Evolutionary conservation across 345 rosid species (phyloP), one percentile per base, ranked within the genome.

Genomic region (Populus pruinosa): DNA sequence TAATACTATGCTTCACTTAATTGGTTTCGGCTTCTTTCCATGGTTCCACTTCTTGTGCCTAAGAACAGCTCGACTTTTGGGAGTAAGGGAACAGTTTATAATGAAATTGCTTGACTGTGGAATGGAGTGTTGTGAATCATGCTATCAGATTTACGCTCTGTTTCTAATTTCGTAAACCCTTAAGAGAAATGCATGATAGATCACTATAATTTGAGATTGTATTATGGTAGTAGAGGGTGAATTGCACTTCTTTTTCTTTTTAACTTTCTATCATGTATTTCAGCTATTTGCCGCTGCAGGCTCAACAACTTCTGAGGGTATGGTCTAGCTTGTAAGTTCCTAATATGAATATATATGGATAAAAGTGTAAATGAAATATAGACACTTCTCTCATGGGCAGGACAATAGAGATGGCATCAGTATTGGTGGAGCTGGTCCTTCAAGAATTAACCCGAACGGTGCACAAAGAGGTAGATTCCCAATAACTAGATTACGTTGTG

Each of bases 271-370:
- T 67, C 36, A 6, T 76, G 75, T 78, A 59, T 56, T 56, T 69
- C 79, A 85, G 88, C 59, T 79, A 76, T 43, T 53, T 23, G 53
- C 79, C 70, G 76, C 73, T 31, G 67, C 71, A 78, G 39, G 62
- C 39, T 49, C 7, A 73, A 49, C 78, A 55, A 31, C 62, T 56
- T 41, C 31, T 25, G 21, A 71, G 47, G 75, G 80, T 85, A 77
- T 38, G 61, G 36, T 31, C 68, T 55, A 71, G 73, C 33, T 68
- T 33, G 9, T 41, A 50, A 44, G 25, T 36, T 71, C 12, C 9
- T 33, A 49, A 55, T 25, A 23, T 62, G 29, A 65, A 49, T 71
- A 53, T 21, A 11, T 72, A 5, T 64, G 76, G 25, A 29, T 50
- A 39, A 13, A 29, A 35, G 13, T 72, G 11, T 35, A 61, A 11